Evolutionary conservation across 345 rosid species (phyloP).

Genomic region (Sisymbrium irio): DNA sequence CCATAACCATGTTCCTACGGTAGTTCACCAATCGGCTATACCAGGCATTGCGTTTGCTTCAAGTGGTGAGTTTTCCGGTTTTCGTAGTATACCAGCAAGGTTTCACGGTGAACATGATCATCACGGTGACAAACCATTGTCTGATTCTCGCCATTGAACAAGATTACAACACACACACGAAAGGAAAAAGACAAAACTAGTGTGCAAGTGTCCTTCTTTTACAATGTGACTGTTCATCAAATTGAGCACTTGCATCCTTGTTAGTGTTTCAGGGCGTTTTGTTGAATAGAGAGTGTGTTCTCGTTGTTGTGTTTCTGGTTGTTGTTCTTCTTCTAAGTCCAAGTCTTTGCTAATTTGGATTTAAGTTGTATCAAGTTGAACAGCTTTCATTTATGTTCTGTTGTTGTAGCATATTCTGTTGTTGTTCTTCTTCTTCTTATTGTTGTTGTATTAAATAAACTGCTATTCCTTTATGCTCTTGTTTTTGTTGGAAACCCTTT

Average conservation of each 20-base stretch:
- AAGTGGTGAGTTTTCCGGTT: conserved; percentile 23
- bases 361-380: conserved; percentile 6
- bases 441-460: not conserved
- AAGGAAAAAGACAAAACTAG: not conserved
- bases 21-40: conserved; percentile 41
- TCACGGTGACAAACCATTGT: conserved; percentile 7
- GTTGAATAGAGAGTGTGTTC: not conserved
- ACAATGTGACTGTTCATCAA: not conserved
- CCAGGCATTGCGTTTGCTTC: conserved; percentile 52
- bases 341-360: not conserved
- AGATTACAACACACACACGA: not conserved
- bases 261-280: not conserved
- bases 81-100: conserved; percentile 25
- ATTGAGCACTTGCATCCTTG: not conserved
- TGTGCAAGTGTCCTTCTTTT: not conserved
- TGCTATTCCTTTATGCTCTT: not conserved
- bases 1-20: conserved; percentile 34
- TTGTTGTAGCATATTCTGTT: conserved; percentile 6
- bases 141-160: conserved; percentile 27
- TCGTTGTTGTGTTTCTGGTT: not conserved
- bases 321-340: not conserved
- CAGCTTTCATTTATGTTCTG: too few species aligned
- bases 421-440: not conserved
- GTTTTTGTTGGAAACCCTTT: conserved; percentile 25
- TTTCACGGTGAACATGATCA: conserved; percentile 16